Percentiles rank a stretch among this genome's conserved stretches.
phyloP scores from a whole-genome alignment of 441 rosid genomes.

The Erodium texanum region DNA sequence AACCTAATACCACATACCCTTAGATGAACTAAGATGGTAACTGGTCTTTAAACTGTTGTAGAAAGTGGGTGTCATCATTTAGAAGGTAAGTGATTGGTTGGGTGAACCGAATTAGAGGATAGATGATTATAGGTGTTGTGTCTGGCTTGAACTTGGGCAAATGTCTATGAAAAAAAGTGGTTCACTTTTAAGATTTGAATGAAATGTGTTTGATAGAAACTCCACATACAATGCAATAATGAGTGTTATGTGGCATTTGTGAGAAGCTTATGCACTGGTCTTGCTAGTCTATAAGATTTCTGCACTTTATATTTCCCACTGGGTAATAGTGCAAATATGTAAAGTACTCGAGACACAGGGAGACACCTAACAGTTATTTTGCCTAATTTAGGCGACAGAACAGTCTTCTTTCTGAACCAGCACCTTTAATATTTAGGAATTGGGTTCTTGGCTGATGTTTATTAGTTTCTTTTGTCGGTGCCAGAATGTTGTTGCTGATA shows the following conservation, averaged over 20 bases:
- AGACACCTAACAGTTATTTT: not conserved
- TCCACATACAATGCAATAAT: not conserved
- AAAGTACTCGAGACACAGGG: not conserved
- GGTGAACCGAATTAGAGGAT: not conserved
- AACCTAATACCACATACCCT: no score
- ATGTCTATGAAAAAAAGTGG: no score
- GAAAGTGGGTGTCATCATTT: no score
- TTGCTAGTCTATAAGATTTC: not conserved
- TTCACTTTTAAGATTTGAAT: no score
- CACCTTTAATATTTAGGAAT: constrained; percentile 1
- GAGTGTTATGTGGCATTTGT: not conserved
- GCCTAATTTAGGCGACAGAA: not conserved
- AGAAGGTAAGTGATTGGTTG: no score
- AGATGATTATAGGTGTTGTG: not conserved
- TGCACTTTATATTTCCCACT: not conserved
- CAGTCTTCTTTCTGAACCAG: not conserved
- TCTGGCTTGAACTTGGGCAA: not conserved
- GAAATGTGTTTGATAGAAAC: not conserved
- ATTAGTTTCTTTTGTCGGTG: not conserved
- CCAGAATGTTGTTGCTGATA: not conserved
- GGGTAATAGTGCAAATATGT: not conserved
- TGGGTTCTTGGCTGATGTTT: not conserved
- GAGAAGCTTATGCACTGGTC: not conserved
- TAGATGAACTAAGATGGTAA: no score
- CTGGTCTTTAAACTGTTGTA: no score